Evolutionary conservation across 768 basidiomycete genomes (phyloP), one percentile per base, ranked within the genome.

Genomic region (Mycena vitilis): DNA sequence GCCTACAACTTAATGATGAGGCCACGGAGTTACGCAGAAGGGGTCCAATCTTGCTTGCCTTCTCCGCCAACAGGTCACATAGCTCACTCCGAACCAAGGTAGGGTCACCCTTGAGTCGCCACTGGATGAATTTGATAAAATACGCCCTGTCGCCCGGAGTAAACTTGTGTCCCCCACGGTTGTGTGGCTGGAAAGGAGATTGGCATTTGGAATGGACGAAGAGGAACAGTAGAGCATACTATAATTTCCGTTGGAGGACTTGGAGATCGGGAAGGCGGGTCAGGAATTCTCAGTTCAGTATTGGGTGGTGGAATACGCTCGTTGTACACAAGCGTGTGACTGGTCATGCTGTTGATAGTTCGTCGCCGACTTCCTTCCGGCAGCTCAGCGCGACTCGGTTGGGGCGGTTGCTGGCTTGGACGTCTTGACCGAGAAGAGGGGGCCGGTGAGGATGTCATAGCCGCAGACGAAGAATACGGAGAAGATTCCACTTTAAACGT

Each of bases 231-330:
- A n/a, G 47, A 18, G 63, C 68, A 10, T 60, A 72, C 71, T 61
- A 89, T 80, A 34, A 89, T 74, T 63, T 76, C 76, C 11, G 83
- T 84, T 9, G 91, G 92, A 25, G 92, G 91, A 4, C 83, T 87
- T 1, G 92, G 92, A n/a, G 89, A 88, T 53, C 90, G 87, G 23
- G 88, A 88, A 1, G 91, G 91, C 16, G 89, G 88, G 10, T 82
- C 81, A 8, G 90, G 91, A 38, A 89, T 80, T 69, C 82, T 85
- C 61, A 90, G 80, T 54, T 88, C 85, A 54, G 86, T 81, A 73
- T 90, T 86, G n/a, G 89, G 89, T 7, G 88, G 82, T 56, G 89
- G 88, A 38, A 91, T 76, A 58, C 83, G 84, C 53, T 77, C 75
- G 52, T 81, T 82, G 69, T 80, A 87, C 34, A 84, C 82, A 47